phyloP scores from a whole-genome alignment of 176 grass and related monocot species.

The Aegilops tauschii region DNA sequence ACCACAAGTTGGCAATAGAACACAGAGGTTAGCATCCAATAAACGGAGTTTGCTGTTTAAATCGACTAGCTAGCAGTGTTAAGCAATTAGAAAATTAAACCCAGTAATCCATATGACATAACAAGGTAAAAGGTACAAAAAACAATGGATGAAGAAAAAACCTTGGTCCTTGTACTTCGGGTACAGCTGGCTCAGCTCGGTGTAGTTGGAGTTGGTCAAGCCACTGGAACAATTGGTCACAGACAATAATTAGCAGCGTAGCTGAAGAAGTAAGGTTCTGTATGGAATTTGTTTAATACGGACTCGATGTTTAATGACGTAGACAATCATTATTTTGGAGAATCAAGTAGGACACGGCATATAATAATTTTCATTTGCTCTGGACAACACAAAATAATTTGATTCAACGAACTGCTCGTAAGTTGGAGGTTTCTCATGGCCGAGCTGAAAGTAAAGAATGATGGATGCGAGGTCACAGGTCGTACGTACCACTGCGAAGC shows the following conservation, averaged over 20 bases:
- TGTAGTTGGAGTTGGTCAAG: constrained; percentile 95
- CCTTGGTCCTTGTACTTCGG: constrained; percentile 85
- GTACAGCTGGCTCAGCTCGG: constrained; percentile 78
- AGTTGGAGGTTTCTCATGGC: not conserved
- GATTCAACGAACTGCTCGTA: not conserved
- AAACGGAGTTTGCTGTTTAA: not conserved
- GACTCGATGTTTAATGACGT: not conserved
- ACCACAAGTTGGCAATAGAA: not conserved
- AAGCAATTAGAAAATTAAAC: not conserved
- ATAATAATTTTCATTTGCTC: not conserved
- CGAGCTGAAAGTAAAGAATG: not conserved
- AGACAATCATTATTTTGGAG: not conserved
- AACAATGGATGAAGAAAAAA: constrained; percentile 24
- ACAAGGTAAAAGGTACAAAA: not conserved
- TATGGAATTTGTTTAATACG: not conserved
- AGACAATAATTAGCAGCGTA: constrained; percentile 27
- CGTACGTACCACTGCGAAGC: constrained; percentile 80
- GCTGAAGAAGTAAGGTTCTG: not conserved
- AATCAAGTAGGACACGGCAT: not conserved
- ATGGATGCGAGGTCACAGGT: not conserved
- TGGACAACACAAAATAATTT: not conserved
- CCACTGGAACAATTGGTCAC: constrained; percentile 53
- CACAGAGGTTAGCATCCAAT: not conserved
- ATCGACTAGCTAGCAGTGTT: not conserved
- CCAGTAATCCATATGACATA: not conserved